Percentiles rank a stretch among this genome's conserved stretches.
Conservation (phyloP, 2,329 filamentous ascomycete species). For the Diplodia mutila region DNA sequence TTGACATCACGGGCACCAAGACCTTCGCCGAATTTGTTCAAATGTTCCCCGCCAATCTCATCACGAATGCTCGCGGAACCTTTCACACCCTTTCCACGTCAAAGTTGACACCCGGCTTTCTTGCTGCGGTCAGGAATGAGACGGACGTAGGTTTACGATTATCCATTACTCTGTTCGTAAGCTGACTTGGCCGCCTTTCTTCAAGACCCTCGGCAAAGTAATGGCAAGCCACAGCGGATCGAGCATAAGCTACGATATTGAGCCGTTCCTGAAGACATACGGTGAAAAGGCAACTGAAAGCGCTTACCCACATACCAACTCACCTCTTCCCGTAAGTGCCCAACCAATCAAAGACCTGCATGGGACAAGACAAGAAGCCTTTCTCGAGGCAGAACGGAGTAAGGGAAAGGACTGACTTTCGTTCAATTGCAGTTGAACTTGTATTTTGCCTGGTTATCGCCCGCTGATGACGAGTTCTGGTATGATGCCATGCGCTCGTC, state of each 20-base stretch:
- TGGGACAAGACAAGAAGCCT: not conserved
- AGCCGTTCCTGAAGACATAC: slow-evolving; percentile 2
- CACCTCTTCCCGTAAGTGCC: slow-evolving; percentile 3
- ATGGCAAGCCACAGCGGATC: slow-evolving; percentile 10
- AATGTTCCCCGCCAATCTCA: not conserved
- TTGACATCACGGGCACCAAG: not conserved
- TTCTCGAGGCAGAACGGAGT: not conserved
- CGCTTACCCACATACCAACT: slow-evolving; percentile 1
- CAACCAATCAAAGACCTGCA: not conserved
- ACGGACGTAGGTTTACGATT: not conserved
- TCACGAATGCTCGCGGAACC: not conserved
- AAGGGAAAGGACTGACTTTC: not conserved
- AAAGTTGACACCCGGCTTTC: not conserved
- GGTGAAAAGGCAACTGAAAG: slow-evolving; percentile 3
- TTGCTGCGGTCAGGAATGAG: slow-evolving; percentile 1
- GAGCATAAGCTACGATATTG: slow-evolving; percentile 12
- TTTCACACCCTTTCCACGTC: slow-evolving; percentile 8
- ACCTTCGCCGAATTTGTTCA: not conserved
- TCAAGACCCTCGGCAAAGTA: not conserved
- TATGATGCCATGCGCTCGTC: slow-evolving; percentile 8
- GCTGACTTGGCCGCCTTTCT: not conserved
- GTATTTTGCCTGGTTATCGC: slow-evolving; percentile 7
- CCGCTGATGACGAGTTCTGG: slow-evolving; percentile 5
- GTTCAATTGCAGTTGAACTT: not conserved
- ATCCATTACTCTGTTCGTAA: too few relatives aligned